phyloP scores from a whole-genome alignment of 2,329 filamentous ascomycete species.

The Diaporthe sp. region DNA sequence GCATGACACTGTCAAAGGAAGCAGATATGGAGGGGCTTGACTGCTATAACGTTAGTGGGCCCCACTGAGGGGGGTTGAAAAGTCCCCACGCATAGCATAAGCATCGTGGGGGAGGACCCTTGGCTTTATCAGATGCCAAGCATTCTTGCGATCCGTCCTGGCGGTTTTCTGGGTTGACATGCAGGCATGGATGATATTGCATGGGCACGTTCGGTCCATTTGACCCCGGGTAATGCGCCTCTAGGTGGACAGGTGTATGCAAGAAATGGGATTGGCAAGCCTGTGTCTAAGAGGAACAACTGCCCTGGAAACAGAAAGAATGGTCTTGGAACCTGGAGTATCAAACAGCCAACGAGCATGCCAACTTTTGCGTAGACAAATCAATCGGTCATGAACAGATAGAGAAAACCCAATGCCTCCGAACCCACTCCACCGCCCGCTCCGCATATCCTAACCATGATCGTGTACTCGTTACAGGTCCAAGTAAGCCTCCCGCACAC shows the following conservation, averaged over 20 bases:
- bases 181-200: background rate
- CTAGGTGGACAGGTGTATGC: background rate
- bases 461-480: slow-evolving; percentile 10
- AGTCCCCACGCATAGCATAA: slow-evolving; percentile 14
- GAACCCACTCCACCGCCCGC: background rate
- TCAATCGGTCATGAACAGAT: background rate
- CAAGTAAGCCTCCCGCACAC: background rate
- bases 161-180: slow-evolving; percentile 2
- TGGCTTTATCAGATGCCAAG: slow-evolving; percentile 31
- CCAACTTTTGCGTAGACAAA: slow-evolving; percentile 20
- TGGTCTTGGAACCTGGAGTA: slow-evolving; percentile 19
- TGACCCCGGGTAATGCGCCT: background rate
- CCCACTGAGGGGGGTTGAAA: slow-evolving; percentile 5
- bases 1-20: too few relatives aligned
- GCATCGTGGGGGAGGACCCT: slow-evolving; percentile 27
- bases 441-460: slow-evolving; percentile 23
- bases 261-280: background rate
- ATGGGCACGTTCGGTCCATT: background rate
- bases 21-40: slow-evolving; percentile 28
- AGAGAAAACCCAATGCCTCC: slow-evolving; percentile 23
- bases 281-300: background rate
- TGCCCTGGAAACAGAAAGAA: slow-evolving; percentile 17
- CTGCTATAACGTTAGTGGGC: slow-evolving; percentile 31
- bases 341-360: slow-evolving; percentile 23
- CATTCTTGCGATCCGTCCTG: slow-evolving; percentile 10